Conservation (phyloP, 176 grass and related monocot species). For the Rhynchospora pubera region DNA sequence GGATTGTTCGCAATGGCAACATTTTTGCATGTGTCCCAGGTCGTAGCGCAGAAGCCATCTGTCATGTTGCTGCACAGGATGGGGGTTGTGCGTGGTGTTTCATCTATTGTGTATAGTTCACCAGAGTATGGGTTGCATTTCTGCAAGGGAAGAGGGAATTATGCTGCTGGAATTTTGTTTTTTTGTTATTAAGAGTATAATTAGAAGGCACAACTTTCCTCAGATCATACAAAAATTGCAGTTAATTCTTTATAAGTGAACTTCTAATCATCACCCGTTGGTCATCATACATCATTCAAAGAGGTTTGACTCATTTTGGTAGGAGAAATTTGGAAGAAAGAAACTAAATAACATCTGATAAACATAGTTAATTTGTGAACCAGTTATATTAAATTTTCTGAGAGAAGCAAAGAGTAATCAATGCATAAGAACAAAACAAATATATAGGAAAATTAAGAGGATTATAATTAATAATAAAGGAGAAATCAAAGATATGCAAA, state of each 20-base stretch:
- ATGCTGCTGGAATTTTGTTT: background rate
- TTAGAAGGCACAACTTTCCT: no score
- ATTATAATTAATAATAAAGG: no score
- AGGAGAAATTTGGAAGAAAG: background rate
- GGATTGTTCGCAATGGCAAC: constrained; percentile 40
- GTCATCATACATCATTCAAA: background rate
- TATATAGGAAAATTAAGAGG: no score
- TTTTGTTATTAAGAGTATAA: background rate
- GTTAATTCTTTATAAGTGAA: background rate
- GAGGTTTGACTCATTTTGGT: background rate
- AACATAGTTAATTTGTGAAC: no score
- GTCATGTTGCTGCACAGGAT: constrained; percentile 48
- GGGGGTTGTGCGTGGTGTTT: constrained; percentile 16
- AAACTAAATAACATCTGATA: no score
- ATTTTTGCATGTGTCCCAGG: constrained; percentile 67
- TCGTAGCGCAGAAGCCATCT: constrained; percentile 38
- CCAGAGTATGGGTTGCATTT: no score
- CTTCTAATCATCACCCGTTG: background rate
- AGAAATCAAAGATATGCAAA: background rate
- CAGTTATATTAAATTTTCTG: no score
- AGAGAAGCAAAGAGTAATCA: no score
- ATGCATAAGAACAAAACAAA: no score
- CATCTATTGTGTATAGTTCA: no score
- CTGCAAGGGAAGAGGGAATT: background rate
- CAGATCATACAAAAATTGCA: background rate